A percentile compares a stretch with the other conserved stretches of the same genome.
Conservation (phyloP, 2,329 filamentous ascomycete genomes). For the Lachnellula hyalina region DNA sequence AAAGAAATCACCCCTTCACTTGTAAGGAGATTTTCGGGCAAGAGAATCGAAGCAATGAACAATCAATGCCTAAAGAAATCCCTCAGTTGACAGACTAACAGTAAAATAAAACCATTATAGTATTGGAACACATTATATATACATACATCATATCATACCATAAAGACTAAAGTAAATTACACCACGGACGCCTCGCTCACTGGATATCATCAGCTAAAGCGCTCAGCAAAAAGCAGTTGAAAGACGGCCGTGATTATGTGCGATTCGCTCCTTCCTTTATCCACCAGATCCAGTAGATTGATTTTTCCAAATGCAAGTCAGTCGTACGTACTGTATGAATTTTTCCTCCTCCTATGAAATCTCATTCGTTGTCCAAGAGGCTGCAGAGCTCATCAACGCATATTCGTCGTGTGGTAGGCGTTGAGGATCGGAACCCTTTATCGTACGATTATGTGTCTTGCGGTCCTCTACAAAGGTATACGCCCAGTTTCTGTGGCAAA, state of each 20-base stretch:
- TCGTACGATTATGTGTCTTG: neutral
- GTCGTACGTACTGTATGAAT: no score
- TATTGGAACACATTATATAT: neutral
- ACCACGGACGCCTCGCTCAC: neutral
- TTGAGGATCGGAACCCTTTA: neutral
- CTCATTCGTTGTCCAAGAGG: no score
- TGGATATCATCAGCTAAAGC: neutral
- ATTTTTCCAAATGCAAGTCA: neutral
- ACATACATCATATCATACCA: neutral
- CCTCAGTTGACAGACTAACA: neutral
- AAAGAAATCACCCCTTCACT: no score
- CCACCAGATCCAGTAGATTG: neutral
- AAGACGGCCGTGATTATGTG: neutral
- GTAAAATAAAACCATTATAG: neutral
- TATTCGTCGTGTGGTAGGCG: neutral
- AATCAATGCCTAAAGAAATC: neutral
- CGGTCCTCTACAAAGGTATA: neutral
- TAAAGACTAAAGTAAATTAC: neutral
- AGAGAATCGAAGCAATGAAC: no score
- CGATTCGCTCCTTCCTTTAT: neutral
- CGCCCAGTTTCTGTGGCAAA: neutral
- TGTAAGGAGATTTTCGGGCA: no score
- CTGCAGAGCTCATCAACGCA: no score
- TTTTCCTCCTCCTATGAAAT: no score
- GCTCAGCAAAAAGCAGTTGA: neutral